A percentile compares a stretch with the other conserved stretches of the same genome.
These are phyloP conservation scores for Plasmodium coatneyi DNA, from an alignment of 169 alveolate species.

Conservation along the genomic window DNA sequence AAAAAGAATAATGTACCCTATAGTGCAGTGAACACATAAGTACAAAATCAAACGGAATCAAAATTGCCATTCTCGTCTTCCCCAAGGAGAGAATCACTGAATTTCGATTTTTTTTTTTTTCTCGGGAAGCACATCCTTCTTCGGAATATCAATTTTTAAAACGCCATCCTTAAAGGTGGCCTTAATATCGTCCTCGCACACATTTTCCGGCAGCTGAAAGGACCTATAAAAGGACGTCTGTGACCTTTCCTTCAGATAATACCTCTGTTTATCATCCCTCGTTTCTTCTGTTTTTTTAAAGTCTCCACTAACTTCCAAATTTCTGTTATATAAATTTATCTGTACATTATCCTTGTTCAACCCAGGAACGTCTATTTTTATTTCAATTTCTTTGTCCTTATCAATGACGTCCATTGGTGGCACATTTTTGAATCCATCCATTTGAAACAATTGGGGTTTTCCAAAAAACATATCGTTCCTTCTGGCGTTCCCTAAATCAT, in stretches of 20 bases:
- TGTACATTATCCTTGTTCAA: constrained; percentile 50
- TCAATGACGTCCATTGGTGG: constrained; percentile 53
- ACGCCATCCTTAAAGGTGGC: constrained; percentile 71
- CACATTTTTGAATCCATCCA: constrained; percentile 3
- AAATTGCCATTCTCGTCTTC: not conserved
- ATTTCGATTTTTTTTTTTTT: constrained; percentile 54
- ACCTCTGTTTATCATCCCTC: constrained; percentile 39
- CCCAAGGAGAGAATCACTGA: not conserved
- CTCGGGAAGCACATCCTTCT: constrained; percentile 16
- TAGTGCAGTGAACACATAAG: not conserved
- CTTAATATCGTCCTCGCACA: constrained; percentile 24
- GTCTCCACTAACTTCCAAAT: constrained; percentile 33
- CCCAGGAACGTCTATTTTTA: constrained; percentile 63
- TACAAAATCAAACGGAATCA: not conserved
- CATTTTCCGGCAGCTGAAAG: constrained; percentile 47
- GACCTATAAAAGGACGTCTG: constrained; percentile 26
- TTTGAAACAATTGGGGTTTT: constrained; percentile 1
- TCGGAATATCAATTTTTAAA: constrained; percentile 51
- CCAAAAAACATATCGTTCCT: constrained; percentile 7
- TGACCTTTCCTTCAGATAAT: constrained; percentile 30
- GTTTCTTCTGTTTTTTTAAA: constrained; percentile 16
- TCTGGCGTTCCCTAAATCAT: constrained; percentile 18
- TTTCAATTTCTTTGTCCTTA: constrained; percentile 42
- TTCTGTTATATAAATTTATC: constrained; percentile 7
- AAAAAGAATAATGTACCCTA: not conserved